Percentiles rank a stretch among this genome's conserved stretches.
phyloP scores from a whole-genome alignment of 345 rosid genomes.

The Syzygium grande region DNA sequence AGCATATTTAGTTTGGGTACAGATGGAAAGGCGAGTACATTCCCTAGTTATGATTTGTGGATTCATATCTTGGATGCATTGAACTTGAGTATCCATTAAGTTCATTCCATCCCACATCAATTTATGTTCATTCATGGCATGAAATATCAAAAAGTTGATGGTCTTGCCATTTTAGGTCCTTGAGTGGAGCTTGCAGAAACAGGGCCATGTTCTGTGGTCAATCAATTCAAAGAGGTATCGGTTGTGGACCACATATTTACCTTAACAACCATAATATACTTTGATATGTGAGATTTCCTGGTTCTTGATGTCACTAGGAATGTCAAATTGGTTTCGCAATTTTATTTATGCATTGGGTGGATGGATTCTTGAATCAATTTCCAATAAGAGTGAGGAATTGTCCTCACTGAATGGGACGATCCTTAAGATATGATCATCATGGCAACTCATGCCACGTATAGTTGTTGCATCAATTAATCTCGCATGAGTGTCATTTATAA shows the following conservation, averaged over 20 bases:
- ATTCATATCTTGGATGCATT: not conserved
- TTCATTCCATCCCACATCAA: not conserved
- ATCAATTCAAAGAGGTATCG: constrained; percentile 46
- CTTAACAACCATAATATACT: not conserved
- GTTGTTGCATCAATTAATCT: not conserved
- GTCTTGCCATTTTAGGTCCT: constrained; percentile 28
- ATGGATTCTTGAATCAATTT: not conserved
- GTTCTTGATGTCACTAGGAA: not conserved
- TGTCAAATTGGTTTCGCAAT: not conserved
- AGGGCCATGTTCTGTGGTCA: constrained; percentile 67
- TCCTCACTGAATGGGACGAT: not conserved
- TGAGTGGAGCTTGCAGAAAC: constrained; percentile 77
- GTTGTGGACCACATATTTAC: not conserved
- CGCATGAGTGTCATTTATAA: not conserved
- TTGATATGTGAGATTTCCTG: not conserved
- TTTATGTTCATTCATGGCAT: not conserved
- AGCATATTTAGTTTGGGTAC: constrained; percentile 64
- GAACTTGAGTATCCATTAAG: not conserved
- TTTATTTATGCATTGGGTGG: not conserved
- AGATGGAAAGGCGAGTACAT: constrained; percentile 49
- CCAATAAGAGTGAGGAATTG: not conserved
- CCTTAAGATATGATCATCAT: not conserved
- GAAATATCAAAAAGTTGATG: constrained; percentile 5
- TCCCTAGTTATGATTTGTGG: not conserved
- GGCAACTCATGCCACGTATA: not conserved